Evolutionary conservation across 2,329 filamentous ascomycete species (phyloP).

Genomic region (Fusarium equiseti): DNA sequence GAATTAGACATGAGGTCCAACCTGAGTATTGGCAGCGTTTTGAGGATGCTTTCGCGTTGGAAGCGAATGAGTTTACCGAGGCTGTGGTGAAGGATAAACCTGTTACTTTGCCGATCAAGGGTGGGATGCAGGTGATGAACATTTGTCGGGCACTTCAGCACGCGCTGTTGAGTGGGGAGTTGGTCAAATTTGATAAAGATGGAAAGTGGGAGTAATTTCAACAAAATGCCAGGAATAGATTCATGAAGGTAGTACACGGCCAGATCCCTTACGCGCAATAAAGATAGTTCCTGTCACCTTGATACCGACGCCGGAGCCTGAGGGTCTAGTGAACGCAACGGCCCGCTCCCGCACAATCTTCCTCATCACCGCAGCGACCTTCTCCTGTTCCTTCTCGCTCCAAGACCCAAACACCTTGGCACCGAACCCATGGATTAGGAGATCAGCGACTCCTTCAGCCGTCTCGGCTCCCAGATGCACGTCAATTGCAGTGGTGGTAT

Average conservation of each 20-base stretch:
- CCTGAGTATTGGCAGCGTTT: slow-evolving; percentile 73
- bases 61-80: slow-evolving; percentile 73
- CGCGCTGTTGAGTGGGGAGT: slow-evolving; percentile 64
- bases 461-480: not conserved
- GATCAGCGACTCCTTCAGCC: not conserved
- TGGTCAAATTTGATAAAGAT: slow-evolving; percentile 67
- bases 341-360: not conserved
- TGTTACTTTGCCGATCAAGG: slow-evolving; percentile 63
- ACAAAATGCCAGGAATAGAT: no score
- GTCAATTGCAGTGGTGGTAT: not conserved
- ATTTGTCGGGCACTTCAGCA: slow-evolving; percentile 73
- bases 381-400: not conserved
- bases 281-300: not conserved
- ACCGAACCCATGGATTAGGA: not conserved
- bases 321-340: not conserved
- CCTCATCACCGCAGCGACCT: not conserved
- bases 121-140: slow-evolving; percentile 69
- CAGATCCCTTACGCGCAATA: not conserved
- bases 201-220: slow-evolving; percentile 12
- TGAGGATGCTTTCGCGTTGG: slow-evolving; percentile 70
- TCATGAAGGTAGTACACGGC: no score
- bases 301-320: not conserved
- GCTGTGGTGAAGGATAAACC: slow-evolving; percentile 58
- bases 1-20: slow-evolving; percentile 68
- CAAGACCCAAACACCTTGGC: not conserved